Evolutionary conservation across 768 basidiomycete genomes (phyloP), one percentile per base, ranked within the genome.

Genomic region (Imleria badia): DNA sequence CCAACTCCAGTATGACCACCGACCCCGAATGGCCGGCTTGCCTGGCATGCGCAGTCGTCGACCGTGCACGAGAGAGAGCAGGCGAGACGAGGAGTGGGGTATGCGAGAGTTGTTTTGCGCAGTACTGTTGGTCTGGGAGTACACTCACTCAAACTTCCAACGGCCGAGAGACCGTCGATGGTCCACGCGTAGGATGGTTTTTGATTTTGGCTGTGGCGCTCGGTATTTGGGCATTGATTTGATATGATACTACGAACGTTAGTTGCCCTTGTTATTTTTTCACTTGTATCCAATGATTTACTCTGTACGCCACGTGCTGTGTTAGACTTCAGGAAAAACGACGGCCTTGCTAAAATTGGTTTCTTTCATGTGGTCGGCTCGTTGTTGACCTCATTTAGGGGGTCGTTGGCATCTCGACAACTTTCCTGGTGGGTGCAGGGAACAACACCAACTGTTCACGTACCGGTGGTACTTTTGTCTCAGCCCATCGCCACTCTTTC

Each of bases 21-120:
- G 78, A 79, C 23, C 54, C 63, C 0, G 63, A 79, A 29, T 83
- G 78, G 77, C 71, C 77, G 0, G 74, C 74, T 26, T 81, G 80
- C 48, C 60, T 83, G 23, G 78, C 80, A 6, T 83, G 82, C 48
- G 81, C 78, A 0, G 58, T 81, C 13, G 75, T 80, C 22, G 82
- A 83, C 45, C 73, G 80, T 23, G 75, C 74, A 17, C 64, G 78
- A 1, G 58, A 54, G 35, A 46, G 70, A 31, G 57, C 51, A 45
- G 59, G 72, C 3, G 60, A 60, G 43, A 17, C 26, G 5, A 55
- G 70, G 44, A 67, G 62, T 10, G 73, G 72, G 12, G 55, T 73
- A 19, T 72, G 72, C 51, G 49, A 41, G 51, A 60, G 48, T n/a
- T 74, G 72, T 49, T 66, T 74, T 29, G 41, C 19, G 34, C 49